phyloP scores from a whole-genome alignment of 768 basidiomycete genomes.

The Steccherinum ochraceum region DNA sequence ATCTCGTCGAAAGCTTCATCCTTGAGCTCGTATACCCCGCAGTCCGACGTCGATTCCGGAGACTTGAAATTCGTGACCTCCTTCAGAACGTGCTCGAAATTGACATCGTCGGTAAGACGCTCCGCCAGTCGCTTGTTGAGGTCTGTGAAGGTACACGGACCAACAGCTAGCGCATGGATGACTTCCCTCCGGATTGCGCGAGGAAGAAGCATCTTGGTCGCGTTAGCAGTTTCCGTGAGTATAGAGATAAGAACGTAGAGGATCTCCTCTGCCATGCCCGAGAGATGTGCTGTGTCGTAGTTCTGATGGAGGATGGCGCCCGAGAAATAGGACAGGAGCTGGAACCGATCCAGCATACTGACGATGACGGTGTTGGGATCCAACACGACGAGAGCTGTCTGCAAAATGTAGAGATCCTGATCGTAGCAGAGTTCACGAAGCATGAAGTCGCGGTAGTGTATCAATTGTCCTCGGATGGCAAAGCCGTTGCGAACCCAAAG shows the following conservation, averaged over 20 bases:
- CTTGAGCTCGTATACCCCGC: conserved; percentile 84
- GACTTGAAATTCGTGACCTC: conserved; percentile 79
- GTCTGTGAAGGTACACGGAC: conserved; percentile 85
- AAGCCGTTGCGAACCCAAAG: conserved; percentile 98
- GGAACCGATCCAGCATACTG: conserved; percentile 87
- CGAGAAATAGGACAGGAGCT: conserved; percentile 72
- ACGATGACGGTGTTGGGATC: conserved; percentile 77
- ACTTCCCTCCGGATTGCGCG: conserved; percentile 75
- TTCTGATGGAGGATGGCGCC: conserved; percentile 49
- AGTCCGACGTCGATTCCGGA: conserved; percentile 73
- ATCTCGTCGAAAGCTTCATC: conserved; percentile 81
- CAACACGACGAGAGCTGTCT: conserved; percentile 74
- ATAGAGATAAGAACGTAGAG: conserved; percentile 84
- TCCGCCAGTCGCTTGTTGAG: conserved; percentile 89
- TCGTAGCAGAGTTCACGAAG: conserved; percentile 95
- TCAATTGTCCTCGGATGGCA: conserved; percentile 87
- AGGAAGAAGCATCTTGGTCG: conserved; percentile 59
- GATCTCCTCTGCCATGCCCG: conserved; percentile 88
- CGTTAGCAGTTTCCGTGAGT: conserved; percentile 74
- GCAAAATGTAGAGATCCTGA: conserved; percentile 88
- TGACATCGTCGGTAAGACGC: conserved; percentile 75
- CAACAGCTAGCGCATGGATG: conserved; percentile 84
- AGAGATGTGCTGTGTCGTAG: conserved; percentile 67
- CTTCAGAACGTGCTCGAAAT: conserved; percentile 71
- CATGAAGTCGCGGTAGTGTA: conserved; percentile 96